Conservation (phyloP, 2,329 filamentous ascomycete genomes). For the Huntiella decipiens region DNA sequence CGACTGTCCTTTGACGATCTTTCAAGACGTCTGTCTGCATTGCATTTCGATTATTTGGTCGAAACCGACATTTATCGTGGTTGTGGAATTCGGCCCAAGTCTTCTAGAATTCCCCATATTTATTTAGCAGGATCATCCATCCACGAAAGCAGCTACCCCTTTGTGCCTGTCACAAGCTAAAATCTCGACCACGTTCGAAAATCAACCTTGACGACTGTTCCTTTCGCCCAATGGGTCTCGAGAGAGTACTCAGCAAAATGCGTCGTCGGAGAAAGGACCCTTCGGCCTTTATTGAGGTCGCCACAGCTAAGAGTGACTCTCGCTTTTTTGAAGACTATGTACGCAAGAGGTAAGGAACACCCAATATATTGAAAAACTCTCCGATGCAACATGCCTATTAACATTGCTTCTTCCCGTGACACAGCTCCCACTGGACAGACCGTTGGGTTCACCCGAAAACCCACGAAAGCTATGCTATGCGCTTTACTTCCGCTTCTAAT, state of each 20-base stretch:
- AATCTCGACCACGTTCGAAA: too few species aligned
- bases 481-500: conserved; percentile 22
- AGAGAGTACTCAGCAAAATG: conserved; percentile 10
- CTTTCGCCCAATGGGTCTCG: conserved; percentile 5
- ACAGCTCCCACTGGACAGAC: conserved; percentile 16
- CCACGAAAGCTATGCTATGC: conserved; percentile 23
- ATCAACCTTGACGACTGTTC: neutral
- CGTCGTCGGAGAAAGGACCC: conserved; percentile 11
- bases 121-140: too few species aligned
- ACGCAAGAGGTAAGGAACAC: conserved; percentile 8
- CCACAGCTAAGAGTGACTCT: conserved; percentile 89
- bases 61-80: too few species aligned
- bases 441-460: conserved; percentile 34
- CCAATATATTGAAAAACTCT: neutral
- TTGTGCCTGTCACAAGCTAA: too few species aligned
- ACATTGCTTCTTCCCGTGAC: neutral
- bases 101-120: too few species aligned
- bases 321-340: conserved; percentile 10
- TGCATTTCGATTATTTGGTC: too few species aligned
- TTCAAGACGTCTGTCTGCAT: too few species aligned
- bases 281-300: conserved; percentile 70
- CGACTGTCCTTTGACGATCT: too few species aligned
- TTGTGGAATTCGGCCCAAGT: too few species aligned
- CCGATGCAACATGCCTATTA: neutral
- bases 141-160: too few species aligned